Conservation (phyloP, 768 basidiomycete genomes). For the Clitopilus passeckerianus region DNA sequence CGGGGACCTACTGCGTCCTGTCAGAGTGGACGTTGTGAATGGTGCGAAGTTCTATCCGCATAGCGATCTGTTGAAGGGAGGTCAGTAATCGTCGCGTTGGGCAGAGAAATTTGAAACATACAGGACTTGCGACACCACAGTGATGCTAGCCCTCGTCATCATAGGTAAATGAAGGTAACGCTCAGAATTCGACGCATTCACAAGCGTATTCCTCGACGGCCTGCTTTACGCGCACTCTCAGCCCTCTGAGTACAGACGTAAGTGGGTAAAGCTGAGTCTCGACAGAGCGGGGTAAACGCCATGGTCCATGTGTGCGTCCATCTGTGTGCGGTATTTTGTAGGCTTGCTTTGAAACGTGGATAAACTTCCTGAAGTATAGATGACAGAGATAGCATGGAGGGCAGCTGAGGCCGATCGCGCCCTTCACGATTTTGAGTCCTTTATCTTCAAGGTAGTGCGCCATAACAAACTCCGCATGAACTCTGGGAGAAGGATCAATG, state of each 20-base stretch:
- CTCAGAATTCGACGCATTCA: constrained; percentile 4
- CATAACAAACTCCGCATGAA: constrained; percentile 12
- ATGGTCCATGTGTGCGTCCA: constrained; percentile 9
- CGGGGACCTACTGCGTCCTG: not conserved
- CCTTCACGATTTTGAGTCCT: constrained; percentile 4
- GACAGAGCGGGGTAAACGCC: constrained; percentile 9
- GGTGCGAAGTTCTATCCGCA: too few relatives aligned
- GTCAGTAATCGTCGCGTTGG: too few relatives aligned
- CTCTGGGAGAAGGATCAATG: constrained; percentile 5
- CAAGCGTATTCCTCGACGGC: constrained; percentile 13
- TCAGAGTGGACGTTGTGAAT: not conserved
- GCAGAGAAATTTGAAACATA: not conserved
- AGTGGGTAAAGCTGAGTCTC: not conserved
- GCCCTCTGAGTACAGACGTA: constrained; percentile 1
- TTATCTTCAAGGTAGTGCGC: constrained; percentile 10
- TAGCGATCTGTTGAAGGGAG: too few relatives aligned
- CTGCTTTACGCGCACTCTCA: constrained; percentile 7
- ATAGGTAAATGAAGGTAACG: too few relatives aligned
- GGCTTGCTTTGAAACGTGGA: not conserved
- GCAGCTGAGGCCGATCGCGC: constrained; percentile 9
- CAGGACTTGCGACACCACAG: too few relatives aligned
- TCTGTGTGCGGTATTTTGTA: constrained; percentile 4
- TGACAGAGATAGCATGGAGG: constrained; percentile 13
- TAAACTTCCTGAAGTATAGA: constrained; percentile 7
- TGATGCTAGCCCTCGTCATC: too few relatives aligned